Percentiles rank a stretch among this genome's conserved stretches.
These are phyloP conservation scores for Solanum tarapatanum DNA, from an alignment of 257 asterid genomes.

Conservation along the genomic window DNA sequence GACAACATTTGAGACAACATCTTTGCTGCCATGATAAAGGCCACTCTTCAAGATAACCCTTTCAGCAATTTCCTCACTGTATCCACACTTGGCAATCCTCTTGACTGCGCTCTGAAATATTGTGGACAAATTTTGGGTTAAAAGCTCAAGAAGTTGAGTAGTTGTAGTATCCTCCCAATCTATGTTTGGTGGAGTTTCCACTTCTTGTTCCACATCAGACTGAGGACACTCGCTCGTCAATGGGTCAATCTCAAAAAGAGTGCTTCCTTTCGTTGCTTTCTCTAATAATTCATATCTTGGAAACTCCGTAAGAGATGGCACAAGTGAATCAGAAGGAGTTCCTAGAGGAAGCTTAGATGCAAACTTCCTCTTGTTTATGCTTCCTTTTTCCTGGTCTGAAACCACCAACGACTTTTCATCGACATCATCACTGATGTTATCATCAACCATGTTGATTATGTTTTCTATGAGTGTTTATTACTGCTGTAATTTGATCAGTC, in stretches of 20 bases:
- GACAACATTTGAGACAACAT: conserved; percentile 45
- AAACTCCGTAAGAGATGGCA: conserved; percentile 35
- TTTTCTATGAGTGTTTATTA: background rate
- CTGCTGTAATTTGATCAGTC: background rate
- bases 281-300: conserved; percentile 44
- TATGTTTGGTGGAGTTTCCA: conserved; percentile 12
- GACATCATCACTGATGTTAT: conserved; percentile 10
- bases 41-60: conserved; percentile 54
- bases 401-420: conserved; percentile 10
- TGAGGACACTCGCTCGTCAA: conserved; percentile 14
- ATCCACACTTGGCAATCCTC: conserved; percentile 47
- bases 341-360: conserved; percentile 27
- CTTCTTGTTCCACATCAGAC: conserved; percentile 9
- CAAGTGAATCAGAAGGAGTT: conserved; percentile 14
- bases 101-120: conserved; percentile 40
- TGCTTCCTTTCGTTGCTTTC: conserved; percentile 16
- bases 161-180: conserved; percentile 58
- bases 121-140: conserved; percentile 22
- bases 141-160: conserved; percentile 43
- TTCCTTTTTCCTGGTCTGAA: conserved; percentile 26
- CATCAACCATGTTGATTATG: conserved; percentile 25
- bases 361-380: conserved; percentile 58
- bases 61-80: conserved; percentile 46
- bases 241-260: conserved; percentile 22
- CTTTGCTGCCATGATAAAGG: conserved; percentile 51